These are phyloP conservation scores for Mycena latifolia DNA, from an alignment of 768 basidiomycete genomes.

Conservation along the genomic window DNA sequence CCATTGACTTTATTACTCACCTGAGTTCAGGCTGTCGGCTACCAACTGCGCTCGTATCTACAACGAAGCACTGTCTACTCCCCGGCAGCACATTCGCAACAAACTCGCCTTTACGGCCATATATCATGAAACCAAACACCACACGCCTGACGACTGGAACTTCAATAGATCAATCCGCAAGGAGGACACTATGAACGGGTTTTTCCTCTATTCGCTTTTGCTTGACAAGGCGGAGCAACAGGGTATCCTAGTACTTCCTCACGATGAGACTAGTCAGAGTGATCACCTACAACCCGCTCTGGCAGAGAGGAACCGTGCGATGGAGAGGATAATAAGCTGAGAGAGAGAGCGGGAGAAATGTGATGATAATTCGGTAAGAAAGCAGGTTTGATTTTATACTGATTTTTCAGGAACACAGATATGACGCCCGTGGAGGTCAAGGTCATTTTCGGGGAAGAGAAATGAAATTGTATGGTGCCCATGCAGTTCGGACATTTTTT, in stretches of 20 bases:
- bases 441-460: too few species aligned
- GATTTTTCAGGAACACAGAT: too few species aligned
- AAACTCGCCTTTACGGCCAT: slow-evolving; percentile 10
- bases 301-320: slow-evolving; percentile 10
- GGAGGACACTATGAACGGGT: background rate
- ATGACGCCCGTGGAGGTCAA: too few species aligned
- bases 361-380: too few species aligned
- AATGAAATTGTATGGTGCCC: too few species aligned
- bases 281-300: slow-evolving; percentile 9
- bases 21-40: background rate
- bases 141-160: background rate
- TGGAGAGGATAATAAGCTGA: slow-evolving; percentile 25
- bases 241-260: background rate
- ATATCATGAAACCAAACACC: background rate
- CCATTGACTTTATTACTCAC: too few species aligned
- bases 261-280: slow-evolving; percentile 9
- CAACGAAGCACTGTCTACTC: background rate
- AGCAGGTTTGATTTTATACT: too few species aligned
- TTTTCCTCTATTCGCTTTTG: slow-evolving; percentile 12
- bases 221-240: slow-evolving; percentile 2
- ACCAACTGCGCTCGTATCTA: slow-evolving; percentile 26
- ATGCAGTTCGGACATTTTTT: too few species aligned
- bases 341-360: too few species aligned
- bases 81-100: background rate
- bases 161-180: background rate